These are phyloP conservation scores for Colletotrichum magnum DNA, from an alignment of 2,329 filamentous ascomycete species.

Conservation along the genomic window DNA sequence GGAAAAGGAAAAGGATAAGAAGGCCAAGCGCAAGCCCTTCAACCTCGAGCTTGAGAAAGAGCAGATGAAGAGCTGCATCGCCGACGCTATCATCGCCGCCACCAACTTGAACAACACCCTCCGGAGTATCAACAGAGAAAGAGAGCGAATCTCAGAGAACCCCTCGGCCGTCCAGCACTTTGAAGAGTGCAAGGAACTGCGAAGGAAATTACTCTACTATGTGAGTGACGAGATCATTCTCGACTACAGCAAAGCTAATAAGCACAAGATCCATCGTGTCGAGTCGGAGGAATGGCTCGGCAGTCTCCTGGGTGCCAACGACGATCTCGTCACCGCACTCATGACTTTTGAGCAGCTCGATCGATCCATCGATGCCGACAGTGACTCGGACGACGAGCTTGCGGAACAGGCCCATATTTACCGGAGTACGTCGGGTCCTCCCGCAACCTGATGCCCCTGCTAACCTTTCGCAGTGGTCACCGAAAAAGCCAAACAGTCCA, in stretches of 20 bases:
- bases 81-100: conserved; percentile 89
- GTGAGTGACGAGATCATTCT: conserved; percentile 56
- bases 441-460: conserved; percentile 26
- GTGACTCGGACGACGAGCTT: conserved; percentile 77
- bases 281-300: conserved; percentile 94
- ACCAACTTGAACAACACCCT: conserved; percentile 91
- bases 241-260: background rate
- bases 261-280: conserved; percentile 82
- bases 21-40: conserved; percentile 77
- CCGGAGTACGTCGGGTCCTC: conserved; percentile 60
- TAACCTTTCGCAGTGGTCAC: conserved; percentile 62
- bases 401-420: conserved; percentile 78
- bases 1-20: conserved; percentile 60
- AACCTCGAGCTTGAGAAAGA: conserved; percentile 90
- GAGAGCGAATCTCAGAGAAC: conserved; percentile 89
- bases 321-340: conserved; percentile 92
- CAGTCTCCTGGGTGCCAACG: conserved; percentile 91
- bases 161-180: conserved; percentile 81
- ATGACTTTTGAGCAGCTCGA: conserved; percentile 97
- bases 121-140: conserved; percentile 91
- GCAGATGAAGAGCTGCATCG: conserved; percentile 88
- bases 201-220: conserved; percentile 89
- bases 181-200: conserved; percentile 87
- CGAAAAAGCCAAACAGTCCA: conserved; percentile 64
- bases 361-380: conserved; percentile 83